Percentiles rank a stretch among this genome's conserved stretches.
These are phyloP conservation scores for Apiotrichum mycotoxinovorans DNA, from an alignment of 1,284 basidiomycete species.

Conservation along the genomic window DNA sequence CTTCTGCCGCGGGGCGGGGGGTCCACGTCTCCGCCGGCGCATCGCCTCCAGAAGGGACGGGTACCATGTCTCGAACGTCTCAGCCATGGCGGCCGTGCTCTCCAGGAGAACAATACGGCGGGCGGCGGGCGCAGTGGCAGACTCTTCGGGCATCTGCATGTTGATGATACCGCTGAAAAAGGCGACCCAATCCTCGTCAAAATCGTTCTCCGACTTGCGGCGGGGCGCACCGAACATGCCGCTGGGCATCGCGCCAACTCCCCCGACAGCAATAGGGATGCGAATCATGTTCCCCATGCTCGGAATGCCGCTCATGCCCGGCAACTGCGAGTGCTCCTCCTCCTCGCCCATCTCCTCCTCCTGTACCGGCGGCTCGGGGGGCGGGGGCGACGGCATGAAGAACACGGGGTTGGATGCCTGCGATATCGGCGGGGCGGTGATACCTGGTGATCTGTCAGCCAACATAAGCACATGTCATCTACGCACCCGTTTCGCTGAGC, in stretches of 20 bases:
- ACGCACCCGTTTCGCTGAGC: constrained; percentile 64
- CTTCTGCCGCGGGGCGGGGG: constrained; percentile 5
- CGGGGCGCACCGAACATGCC: constrained; percentile 9
- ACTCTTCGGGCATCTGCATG: constrained; percentile 16
- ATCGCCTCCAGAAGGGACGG: constrained; percentile 71
- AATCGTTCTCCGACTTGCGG: constrained; percentile 8
- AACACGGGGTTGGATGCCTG: constrained; percentile 50
- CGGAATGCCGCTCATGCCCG: background rate
- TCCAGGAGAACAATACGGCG: constrained; percentile 74
- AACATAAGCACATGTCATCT: constrained; percentile 56
- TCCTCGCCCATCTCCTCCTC: constrained; percentile 11
- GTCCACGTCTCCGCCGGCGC: constrained; percentile 58
- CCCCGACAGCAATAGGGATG: constrained; percentile 11
- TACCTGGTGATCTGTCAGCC: constrained; percentile 16
- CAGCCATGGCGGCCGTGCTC: constrained; percentile 69
- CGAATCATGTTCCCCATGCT: constrained; percentile 17
- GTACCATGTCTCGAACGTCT: constrained; percentile 72
- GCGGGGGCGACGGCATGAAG: constrained; percentile 60
- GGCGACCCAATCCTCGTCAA: constrained; percentile 29
- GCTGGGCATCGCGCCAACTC: constrained; percentile 3
- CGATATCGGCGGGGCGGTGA: constrained; percentile 22
- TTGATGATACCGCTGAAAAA: constrained; percentile 40
- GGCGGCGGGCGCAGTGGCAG: constrained; percentile 1
- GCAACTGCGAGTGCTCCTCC: constrained; percentile 6
- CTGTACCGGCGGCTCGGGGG: constrained; percentile 9